These are phyloP conservation scores for Sistotremastrum niveocremeum DNA, from an alignment of 768 basidiomycete genomes.

Conservation along the genomic window DNA sequence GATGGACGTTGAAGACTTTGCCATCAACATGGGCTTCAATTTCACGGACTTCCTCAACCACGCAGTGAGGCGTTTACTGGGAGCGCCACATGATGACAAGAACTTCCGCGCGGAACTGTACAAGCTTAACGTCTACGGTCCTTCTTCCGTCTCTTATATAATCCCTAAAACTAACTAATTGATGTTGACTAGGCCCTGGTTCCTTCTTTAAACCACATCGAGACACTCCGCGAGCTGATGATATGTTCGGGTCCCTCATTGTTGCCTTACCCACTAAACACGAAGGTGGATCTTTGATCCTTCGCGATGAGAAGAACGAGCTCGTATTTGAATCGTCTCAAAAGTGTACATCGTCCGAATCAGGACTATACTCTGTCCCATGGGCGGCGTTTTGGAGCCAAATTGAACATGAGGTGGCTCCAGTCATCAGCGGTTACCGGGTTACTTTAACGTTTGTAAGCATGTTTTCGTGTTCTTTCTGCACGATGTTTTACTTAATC, in stretches of 20 bases:
- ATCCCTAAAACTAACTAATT: background rate
- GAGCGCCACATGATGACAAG: conserved; percentile 9
- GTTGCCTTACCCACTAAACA: conserved; percentile 34
- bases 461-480: conserved; percentile 1
- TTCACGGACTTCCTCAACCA: conserved; percentile 15
- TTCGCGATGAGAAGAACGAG: conserved; percentile 15
- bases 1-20: conserved; percentile 24
- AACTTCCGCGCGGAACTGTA: conserved; percentile 23
- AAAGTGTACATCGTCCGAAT: background rate
- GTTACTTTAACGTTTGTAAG: conserved; percentile 26
- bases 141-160: background rate
- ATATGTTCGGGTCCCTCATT: conserved; percentile 41
- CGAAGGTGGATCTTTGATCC: conserved; percentile 29
- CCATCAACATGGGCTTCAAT: conserved; percentile 18
- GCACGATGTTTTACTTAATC: background rate
- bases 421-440: conserved; percentile 27
- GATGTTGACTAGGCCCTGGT: conserved; percentile 8
- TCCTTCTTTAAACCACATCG: conserved; percentile 38
- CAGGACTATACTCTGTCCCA: conserved; percentile 11
- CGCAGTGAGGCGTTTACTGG: conserved; percentile 12
- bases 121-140: conserved; percentile 36
- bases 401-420: conserved; percentile 32
- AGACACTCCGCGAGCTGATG: conserved; percentile 30
- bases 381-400: conserved; percentile 33
- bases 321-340: background rate